Base-by-base conservation (phyloP, 2,329 filamentous ascomycete species). In the Annulohypoxylon truncatum region DNA sequence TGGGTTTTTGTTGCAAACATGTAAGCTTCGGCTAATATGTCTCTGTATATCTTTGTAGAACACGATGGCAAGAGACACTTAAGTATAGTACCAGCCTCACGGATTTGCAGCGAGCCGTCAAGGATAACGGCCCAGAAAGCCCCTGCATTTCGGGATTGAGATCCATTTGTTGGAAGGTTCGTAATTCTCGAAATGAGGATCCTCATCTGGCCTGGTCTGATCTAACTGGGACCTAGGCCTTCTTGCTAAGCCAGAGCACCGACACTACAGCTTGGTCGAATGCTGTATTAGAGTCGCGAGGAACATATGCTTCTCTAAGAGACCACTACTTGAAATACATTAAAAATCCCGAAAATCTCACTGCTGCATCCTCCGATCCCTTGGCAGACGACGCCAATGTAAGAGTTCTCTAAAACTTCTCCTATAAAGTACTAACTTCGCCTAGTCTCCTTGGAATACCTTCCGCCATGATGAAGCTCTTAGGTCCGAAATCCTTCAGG, bases 161-260 rank as follows among this genome's bases (percentile, higher is more conserved):
- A 60, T 97, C 95, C 2, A 86, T 96, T 35, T 97, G 92, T 79
- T 98, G 95, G 95, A 97, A 97, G 88, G 92, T 91, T 76, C 73
- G 58, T 66, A 9, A 28, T 24, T 38, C 56, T 61, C 38, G 20
- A 24, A 57, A n/a, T 22, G 13, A 48, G 6, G 22, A 24, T 5
- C 13, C 24, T 5, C 15, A 58, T 13, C 38, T 2, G 28, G 55
- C n/a, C 50, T 58, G 31, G 59, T 28, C 29, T n/a, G 9, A 28
- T 9, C 35, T 42, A 12, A 42, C 15, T 20, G 15, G 38, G 42
- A 68, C 68, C 63, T 71, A 95, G 92, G 87, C 88, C 35, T 97
- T 97, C 77, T 82, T 97, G 47, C 83, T 97, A 28, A 95, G 94
- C 76, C 88, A 90, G 69, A 85, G 86, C 54, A 81, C 89, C 8